Percentiles rank a stretch among this genome's conserved stretches.
Evolutionary conservation across 2,329 filamentous ascomycete genomes (phyloP).

Genomic region (Verruconis gallopava): DNA sequence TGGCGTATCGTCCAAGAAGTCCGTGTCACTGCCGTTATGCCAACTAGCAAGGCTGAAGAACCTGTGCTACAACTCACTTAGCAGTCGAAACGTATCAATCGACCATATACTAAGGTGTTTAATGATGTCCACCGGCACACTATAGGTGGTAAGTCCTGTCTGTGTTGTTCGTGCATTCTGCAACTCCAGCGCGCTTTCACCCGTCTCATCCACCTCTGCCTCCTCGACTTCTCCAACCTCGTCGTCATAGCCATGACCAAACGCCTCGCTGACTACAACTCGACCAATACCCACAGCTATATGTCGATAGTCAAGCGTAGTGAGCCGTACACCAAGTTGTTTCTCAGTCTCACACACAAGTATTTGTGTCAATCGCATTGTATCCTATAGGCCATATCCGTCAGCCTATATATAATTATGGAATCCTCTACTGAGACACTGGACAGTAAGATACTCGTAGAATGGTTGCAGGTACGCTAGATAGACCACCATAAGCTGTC

Average conservation of each 20-base stretch:
- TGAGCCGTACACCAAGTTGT: conserved; percentile 12
- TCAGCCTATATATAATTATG: conserved; percentile 8
- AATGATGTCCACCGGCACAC: conserved; percentile 14
- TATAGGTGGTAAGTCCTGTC: conserved; percentile 12
- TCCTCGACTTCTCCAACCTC: conserved; percentile 14
- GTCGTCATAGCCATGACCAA: conserved; percentile 14
- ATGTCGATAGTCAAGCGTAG: conserved; percentile 13
- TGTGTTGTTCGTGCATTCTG: conserved; percentile 7
- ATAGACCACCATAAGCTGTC: conserved; percentile 16
- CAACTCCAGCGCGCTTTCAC: conserved; percentile 12
- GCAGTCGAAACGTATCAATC: conserved; percentile 14
- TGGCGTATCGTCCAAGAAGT: too few relatives aligned
- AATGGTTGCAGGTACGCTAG: conserved; percentile 16
- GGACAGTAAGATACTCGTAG: conserved; percentile 13
- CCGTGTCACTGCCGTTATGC: not conserved
- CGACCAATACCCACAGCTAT: conserved; percentile 13
- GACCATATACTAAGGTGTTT: conserved; percentile 15
- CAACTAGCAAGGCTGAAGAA: conserved; percentile 10
- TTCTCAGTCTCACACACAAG: conserved; percentile 13
- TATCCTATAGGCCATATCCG: conserved; percentile 11
- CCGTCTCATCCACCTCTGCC: conserved; percentile 14
- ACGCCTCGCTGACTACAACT: conserved; percentile 12
- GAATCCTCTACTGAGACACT: conserved; percentile 10
- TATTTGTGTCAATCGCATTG: conserved; percentile 12
- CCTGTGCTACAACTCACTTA: conserved; percentile 6